These are phyloP conservation scores for Trypanosoma mega DNA, from an alignment of 208 protist species.

Conservation along the genomic window DNA sequence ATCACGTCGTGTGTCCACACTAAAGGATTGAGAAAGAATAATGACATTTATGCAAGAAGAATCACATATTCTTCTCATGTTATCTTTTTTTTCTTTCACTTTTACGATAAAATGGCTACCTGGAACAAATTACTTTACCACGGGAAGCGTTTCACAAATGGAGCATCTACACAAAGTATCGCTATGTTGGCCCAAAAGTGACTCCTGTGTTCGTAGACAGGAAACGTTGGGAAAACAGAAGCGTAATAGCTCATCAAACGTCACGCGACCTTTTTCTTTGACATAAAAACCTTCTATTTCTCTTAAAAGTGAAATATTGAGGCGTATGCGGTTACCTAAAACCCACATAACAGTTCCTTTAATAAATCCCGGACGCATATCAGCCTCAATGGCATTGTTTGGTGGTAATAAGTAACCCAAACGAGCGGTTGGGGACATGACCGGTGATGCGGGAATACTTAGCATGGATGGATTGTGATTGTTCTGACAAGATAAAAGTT, in stretches of 20 bases:
- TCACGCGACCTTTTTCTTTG: conserved; percentile 8
- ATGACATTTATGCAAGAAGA: not conserved
- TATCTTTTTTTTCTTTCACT: conserved; percentile 8
- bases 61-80: not conserved
- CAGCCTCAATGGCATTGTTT: conserved; percentile 9
- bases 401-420: not conserved
- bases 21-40: too few species aligned
- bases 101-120: too few species aligned
- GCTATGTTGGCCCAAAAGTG: conserved; percentile 4
- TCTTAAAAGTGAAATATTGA: conserved; percentile 18
- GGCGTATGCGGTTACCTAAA: conserved; percentile 19
- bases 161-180: conserved; percentile 5
- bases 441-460: not conserved
- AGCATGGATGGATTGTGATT: not conserved
- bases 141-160: not conserved
- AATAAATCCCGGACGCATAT: conserved; percentile 22
- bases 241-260: conserved; percentile 23
- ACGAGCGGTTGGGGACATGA: not conserved
- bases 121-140: too few species aligned
- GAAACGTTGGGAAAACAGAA: conserved; percentile 25
- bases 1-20: too few species aligned
- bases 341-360: conserved; percentile 24
- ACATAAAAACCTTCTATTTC: conserved; percentile 27
- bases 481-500: not conserved
- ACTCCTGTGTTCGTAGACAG: conserved; percentile 20